These are phyloP conservation scores for Fusarium devonianum DNA, from an alignment of 2,329 filamentous ascomycete genomes.

Conservation along the genomic window DNA sequence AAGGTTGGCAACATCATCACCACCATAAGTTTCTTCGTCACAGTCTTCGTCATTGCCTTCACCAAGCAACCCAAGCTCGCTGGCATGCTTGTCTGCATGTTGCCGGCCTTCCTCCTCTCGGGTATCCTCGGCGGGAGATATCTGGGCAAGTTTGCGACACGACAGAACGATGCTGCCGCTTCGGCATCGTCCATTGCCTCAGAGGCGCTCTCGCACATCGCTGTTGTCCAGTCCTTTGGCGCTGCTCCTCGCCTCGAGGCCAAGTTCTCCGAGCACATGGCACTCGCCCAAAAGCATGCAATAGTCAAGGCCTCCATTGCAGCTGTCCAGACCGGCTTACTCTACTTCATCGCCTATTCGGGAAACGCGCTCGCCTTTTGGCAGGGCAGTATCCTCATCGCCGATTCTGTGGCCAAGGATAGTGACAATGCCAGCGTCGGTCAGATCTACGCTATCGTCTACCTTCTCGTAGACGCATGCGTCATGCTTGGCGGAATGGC, in stretches of 20 bases:
- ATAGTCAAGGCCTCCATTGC: conserved; percentile 63
- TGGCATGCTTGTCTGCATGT: conserved; percentile 67
- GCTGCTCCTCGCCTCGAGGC: conserved; percentile 53
- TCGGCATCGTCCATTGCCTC: conserved; percentile 68
- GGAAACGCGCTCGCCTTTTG: conserved; percentile 73
- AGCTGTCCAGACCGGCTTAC: conserved; percentile 63
- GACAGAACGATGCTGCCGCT: conserved; percentile 54
- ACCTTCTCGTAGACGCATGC: conserved; percentile 68
- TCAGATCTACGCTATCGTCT: conserved; percentile 54
- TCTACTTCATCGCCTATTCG: conserved; percentile 72
- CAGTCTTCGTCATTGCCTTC: conserved; percentile 72
- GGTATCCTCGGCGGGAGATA: conserved; percentile 63
- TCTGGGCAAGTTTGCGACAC: conserved; percentile 57
- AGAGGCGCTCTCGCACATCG: conserved; percentile 65
- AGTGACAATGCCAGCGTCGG: conserved; percentile 49
- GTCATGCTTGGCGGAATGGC: conserved; percentile 69
- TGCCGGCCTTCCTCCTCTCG: conserved; percentile 69
- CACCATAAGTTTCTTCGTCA: conserved; percentile 69
- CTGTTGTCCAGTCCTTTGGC: conserved; percentile 68
- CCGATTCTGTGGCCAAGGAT: conserved; percentile 46
- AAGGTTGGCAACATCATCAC: conserved; percentile 72
- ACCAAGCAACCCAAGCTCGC: conserved; percentile 68
- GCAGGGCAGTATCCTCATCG: conserved; percentile 65
- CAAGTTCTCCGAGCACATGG: conserved; percentile 55
- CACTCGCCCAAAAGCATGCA: conserved; percentile 58